Base-by-base conservation (phyloP, 2,329 filamentous ascomycete species). In the Tolypocladium cylindrosporum region DNA sequence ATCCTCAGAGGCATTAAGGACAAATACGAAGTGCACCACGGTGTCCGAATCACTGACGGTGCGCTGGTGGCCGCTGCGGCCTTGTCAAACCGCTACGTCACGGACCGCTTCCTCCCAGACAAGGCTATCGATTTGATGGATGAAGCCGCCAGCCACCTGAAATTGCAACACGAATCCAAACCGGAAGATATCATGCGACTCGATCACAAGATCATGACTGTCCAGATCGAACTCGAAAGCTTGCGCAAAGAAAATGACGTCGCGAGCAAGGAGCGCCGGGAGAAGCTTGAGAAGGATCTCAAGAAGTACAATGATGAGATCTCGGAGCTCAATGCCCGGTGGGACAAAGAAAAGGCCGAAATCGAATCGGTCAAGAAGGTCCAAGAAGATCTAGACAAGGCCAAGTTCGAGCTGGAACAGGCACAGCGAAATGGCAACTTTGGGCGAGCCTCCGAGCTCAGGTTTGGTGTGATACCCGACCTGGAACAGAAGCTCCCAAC, bases 71-170 rank as follows among this genome's bases (percentile, higher is more conserved):
- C 94, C 1, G 93, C 94, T 2, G 92, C 93, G 2, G 89, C 90
- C 0, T 89, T 95, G 69, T 94, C 90, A 61, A 97, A 97, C 68
- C 88, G 94, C 55, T 99, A 97, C 71, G 94, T 99, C 64, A 97
- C 92, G 16, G 93, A 97, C 68, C 87, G 94, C 1, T 97, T 96
- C 73, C 78, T 97, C 0, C 94, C 94, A 0, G 94, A 99, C 73
- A 97, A 97, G 71, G 94, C 94, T 3, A 97, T 99, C 62, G 94
- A 97, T 70, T 74, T 97, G 19, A 94, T 99, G 71, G 94, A 97
- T 63, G 94, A 97, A 74, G 94, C 94, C 11, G 92, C 93, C 1
- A 95, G 90, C 60, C 91, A 91, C 27, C 77, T 97, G 11, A 86
- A 95, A 51, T 75, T 97, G 39, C 93, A 97, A 68, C 94, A 97